Percentiles rank a stretch among this genome's conserved stretches.
These are phyloP conservation scores for Termitomyces titanicus DNA, from an alignment of 768 basidiomycete species.

Conservation along the genomic window DNA sequence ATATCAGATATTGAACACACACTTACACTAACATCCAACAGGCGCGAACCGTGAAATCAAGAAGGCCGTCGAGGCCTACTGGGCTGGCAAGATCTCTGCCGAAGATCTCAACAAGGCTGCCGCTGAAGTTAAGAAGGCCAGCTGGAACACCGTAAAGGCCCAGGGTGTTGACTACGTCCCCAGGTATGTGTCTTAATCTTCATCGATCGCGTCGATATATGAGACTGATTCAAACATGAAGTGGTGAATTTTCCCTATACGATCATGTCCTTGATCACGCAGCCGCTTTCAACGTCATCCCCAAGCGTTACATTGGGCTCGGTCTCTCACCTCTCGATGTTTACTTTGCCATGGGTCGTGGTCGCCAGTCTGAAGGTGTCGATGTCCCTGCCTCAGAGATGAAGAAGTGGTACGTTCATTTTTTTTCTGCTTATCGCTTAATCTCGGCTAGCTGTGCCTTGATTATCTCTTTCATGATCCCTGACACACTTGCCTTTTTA, in stretches of 20 bases:
- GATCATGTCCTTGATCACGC: conserved; percentile 99
- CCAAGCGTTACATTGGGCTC: conserved; percentile 86
- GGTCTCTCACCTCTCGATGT: conserved; percentile 88
- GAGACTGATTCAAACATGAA: conserved; percentile 29
- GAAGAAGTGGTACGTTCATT: conserved; percentile 89
- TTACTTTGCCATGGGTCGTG: conserved; percentile 99
- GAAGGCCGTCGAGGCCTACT: conserved; percentile 98
- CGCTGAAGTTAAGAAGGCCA: conserved; percentile 82
- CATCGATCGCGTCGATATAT: conserved; percentile 14
- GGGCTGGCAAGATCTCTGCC: conserved; percentile 87
- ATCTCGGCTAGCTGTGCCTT: conserved; percentile 4
- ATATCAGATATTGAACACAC: background rate
- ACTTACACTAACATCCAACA: conserved; percentile 25
- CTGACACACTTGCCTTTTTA: conserved; percentile 25
- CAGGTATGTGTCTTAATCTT: conserved; percentile 52
- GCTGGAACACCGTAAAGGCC: conserved; percentile 83
- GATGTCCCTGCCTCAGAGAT: conserved; percentile 98
- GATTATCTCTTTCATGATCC: background rate
- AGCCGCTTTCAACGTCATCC: conserved; percentile 93
- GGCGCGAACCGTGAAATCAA: conserved; percentile 94
- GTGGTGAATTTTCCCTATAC: conserved; percentile 98
- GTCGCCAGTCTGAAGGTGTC: conserved; percentile 89
- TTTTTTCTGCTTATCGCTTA: background rate
- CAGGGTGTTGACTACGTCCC: conserved; percentile 89
- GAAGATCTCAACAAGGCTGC: conserved; percentile 87